These are phyloP conservation scores for Penicillium bialowiezense DNA, from an alignment of 495 filamentous ascomycete species.

Conservation along the genomic window DNA sequence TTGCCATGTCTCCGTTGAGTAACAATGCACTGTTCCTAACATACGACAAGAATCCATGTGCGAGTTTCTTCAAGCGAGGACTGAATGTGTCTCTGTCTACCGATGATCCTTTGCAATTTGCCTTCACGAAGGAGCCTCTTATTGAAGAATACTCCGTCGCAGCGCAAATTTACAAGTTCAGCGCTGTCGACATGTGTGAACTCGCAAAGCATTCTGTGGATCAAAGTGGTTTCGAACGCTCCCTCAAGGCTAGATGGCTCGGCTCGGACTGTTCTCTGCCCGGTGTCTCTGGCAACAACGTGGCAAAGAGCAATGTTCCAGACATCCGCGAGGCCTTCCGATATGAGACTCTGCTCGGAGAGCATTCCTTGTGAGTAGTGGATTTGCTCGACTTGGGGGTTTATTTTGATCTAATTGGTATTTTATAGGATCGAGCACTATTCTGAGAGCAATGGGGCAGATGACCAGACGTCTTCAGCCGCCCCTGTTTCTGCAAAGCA, in stretches of 20 bases:
- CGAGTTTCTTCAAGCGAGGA: conserved; percentile 90
- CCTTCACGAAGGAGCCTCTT: conserved; percentile 95
- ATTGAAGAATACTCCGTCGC: conserved; percentile 98
- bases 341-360: conserved; percentile 76
- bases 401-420: too few relatives aligned
- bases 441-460: conserved; percentile 12
- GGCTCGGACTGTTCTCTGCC: conserved; percentile 69
- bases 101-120: conserved; percentile 96
- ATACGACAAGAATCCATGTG: conserved; percentile 95
- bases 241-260: conserved; percentile 86
- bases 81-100: conserved; percentile 95
- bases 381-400: neutral
- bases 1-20: conserved; percentile 97
- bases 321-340: conserved; percentile 87
- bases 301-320: conserved; percentile 94
- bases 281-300: conserved; percentile 78
- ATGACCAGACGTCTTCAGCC: conserved; percentile 13
- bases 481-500: conserved; percentile 18
- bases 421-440: conserved; percentile 30
- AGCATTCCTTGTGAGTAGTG: conserved; percentile 70
- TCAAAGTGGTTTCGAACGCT: conserved; percentile 90
- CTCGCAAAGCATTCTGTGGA: conserved; percentile 91
- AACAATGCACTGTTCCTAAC: conserved; percentile 97
- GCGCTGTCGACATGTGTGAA: conserved; percentile 97
- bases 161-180: conserved; percentile 97